Evolutionary conservation across 129 eudicot genomes (phyloP).

Genomic region (Chrysanthemum seticuspe): DNA sequence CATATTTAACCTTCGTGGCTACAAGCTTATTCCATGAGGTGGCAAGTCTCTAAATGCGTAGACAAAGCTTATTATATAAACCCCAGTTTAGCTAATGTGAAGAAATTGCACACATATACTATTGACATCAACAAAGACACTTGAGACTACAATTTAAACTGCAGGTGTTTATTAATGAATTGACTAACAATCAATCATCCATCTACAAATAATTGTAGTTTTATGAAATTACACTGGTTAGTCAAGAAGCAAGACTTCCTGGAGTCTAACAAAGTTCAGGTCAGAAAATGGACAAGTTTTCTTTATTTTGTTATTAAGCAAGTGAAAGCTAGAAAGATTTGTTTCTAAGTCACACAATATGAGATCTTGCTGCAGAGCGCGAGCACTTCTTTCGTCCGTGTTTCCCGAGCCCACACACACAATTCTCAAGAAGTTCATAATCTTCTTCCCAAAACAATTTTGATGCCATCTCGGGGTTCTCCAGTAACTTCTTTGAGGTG

Average conservation of each 20-base stretch:
- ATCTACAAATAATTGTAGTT: background rate
- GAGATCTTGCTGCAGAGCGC: constrained; percentile 52
- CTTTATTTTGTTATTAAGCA: background rate
- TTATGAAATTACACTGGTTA: background rate
- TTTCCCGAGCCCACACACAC: constrained; percentile 73
- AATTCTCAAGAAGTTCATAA: constrained; percentile 72
- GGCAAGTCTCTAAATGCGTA: too few relatives aligned
- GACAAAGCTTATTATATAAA: too few relatives aligned
- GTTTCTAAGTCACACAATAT: constrained; percentile 13
- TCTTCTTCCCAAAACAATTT: constrained; percentile 80
- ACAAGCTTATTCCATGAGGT: too few relatives aligned
- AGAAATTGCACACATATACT: too few relatives aligned
- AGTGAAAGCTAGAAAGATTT: background rate
- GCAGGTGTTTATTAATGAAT: background rate
- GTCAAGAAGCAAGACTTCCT: background rate
- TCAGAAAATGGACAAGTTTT: background rate
- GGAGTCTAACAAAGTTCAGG: background rate
- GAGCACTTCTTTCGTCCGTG: constrained; percentile 61
- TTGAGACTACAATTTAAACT: background rate
- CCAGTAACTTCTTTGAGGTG: constrained; percentile 74
- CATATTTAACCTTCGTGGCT: too few relatives aligned
- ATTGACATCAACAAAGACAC: background rate
- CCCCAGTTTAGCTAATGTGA: too few relatives aligned
- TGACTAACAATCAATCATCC: background rate
- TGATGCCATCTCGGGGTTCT: constrained; percentile 72